These are phyloP conservation scores for Plantago elongata DNA, from an alignment of 257 asterid species.

Conservation along the genomic window DNA sequence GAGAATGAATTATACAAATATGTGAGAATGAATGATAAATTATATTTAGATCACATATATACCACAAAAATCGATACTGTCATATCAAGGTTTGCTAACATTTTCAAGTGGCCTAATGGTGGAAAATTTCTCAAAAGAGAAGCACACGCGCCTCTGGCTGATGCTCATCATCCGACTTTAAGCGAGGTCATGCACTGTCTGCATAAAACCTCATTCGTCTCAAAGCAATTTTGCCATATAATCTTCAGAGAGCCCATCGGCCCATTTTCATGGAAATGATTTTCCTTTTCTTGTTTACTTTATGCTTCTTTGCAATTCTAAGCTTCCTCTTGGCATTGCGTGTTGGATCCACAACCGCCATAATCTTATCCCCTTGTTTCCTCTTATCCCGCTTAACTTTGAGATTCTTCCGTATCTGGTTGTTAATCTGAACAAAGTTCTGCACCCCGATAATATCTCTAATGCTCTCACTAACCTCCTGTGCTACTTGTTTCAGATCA, in stretches of 20 bases:
- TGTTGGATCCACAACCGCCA: constrained; percentile 81
- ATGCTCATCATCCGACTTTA: no score
- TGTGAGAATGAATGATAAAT: no score
- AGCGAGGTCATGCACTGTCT: no score
- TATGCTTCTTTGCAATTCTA: constrained; percentile 67
- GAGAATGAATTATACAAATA: no score
- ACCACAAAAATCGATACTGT: no score
- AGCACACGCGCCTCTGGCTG: no score
- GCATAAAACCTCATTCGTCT: no score
- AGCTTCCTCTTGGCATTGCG: constrained; percentile 91
- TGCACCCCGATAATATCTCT: constrained; percentile 51
- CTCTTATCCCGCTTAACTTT: constrained; percentile 82
- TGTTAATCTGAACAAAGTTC: constrained; percentile 52
- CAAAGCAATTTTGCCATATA: background rate
- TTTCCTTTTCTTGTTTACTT: constrained; percentile 78
- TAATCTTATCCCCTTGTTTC: constrained; percentile 69
- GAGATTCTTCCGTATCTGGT: constrained; percentile 54
- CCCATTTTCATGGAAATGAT: constrained; percentile 68
- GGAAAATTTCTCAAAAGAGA: no score
- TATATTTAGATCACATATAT: no score
- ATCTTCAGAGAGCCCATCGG: constrained; percentile 50
- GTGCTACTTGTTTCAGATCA: constrained; percentile 67
- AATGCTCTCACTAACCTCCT: constrained; percentile 54
- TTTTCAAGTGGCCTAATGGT: no score
- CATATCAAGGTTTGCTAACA: no score